phyloP scores from a whole-genome alignment of 75 land plant genomes.

The Adiantum capillusveneris region DNA sequence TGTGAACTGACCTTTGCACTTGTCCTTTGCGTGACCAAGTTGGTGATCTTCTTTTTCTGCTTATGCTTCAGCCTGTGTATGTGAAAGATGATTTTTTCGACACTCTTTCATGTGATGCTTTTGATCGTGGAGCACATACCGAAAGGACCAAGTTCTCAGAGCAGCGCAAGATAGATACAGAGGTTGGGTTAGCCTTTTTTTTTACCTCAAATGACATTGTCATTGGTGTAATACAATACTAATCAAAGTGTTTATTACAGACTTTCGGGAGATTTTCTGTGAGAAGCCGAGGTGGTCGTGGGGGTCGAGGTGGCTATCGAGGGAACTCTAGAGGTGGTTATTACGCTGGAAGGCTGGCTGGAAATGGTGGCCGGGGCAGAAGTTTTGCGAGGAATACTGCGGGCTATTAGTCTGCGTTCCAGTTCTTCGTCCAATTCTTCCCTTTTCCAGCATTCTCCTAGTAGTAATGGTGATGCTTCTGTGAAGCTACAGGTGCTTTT shows the following conservation, averaged over 20 bases:
- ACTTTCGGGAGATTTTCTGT: constrained; percentile 66
- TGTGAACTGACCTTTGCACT: too few relatives aligned
- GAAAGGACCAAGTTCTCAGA: constrained; percentile 71
- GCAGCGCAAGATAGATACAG: constrained; percentile 78
- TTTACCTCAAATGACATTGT: neutral
- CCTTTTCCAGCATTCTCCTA: too few relatives aligned
- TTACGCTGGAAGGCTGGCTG: constrained; percentile 50
- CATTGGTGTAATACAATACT: neutral
- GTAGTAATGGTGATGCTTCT: too few relatives aligned
- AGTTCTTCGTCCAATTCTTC: too few relatives aligned
- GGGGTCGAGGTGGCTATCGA: constrained; percentile 50
- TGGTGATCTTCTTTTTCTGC: too few relatives aligned
- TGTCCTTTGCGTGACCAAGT: too few relatives aligned
- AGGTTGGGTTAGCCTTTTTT: constrained; percentile 38
- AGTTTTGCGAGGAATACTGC: neutral
- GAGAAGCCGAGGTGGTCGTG: constrained; percentile 48
- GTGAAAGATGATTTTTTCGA: constrained; percentile 93
- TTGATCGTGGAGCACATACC: constrained; percentile 36
- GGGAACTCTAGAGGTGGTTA: constrained; percentile 50
- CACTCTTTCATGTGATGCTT: constrained; percentile 65
- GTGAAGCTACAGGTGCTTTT: too few relatives aligned
- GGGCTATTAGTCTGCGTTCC: constrained; percentile 1
- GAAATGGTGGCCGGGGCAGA: constrained; percentile 44
- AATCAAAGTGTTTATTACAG: constrained; percentile 17
- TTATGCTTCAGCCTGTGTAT: constrained; percentile 49